phyloP scores from a whole-genome alignment of 805 yeast species.

The Wickerhamiella slavikovae region DNA sequence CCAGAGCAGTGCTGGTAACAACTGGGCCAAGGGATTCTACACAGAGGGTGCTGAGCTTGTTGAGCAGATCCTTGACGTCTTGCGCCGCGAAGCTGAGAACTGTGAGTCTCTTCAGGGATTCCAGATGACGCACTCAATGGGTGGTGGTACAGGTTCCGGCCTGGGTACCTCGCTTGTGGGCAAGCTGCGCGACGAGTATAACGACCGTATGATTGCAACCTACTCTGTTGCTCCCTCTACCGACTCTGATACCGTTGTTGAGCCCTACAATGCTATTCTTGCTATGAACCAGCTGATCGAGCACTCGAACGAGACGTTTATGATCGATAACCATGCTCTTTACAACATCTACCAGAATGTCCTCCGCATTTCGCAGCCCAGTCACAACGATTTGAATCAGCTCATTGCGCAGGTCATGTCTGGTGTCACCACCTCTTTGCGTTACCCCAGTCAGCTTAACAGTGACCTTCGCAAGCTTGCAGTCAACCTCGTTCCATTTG shows the following conservation, averaged over 20 bases:
- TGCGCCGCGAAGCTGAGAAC: conserved; percentile 85
- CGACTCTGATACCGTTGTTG: conserved; percentile 83
- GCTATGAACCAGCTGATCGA: conserved; percentile 84
- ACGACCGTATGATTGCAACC: conserved; percentile 92
- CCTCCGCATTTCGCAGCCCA: conserved; percentile 60
- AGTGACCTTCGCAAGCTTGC: conserved; percentile 85
- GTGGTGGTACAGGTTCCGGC: conserved; percentile 95
- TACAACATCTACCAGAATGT: conserved; percentile 79
- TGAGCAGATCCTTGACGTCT: conserved; percentile 72
- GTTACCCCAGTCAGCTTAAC: conserved; percentile 90
- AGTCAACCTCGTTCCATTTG: conserved; percentile 86
- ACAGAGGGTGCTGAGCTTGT: conserved; percentile 92
- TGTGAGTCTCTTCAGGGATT: conserved; percentile 88
- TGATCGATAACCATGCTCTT: conserved; percentile 86
- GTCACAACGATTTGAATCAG: conserved; percentile 57
- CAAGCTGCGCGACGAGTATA: conserved; percentile 76
- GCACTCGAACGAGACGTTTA: conserved; percentile 80
- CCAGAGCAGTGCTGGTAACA: conserved; percentile 84
- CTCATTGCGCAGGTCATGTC: conserved; percentile 84
- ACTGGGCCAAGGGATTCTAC: conserved; percentile 94
- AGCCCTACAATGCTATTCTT: conserved; percentile 83
- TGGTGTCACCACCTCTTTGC: conserved; percentile 81
- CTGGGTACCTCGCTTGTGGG: conserved; percentile 80
- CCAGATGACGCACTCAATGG: conserved; percentile 67
- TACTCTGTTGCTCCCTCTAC: conserved; percentile 86